Base-by-base conservation (phyloP, 495 filamentous ascomycete genomes). In the Penicillium ucsense region DNA sequence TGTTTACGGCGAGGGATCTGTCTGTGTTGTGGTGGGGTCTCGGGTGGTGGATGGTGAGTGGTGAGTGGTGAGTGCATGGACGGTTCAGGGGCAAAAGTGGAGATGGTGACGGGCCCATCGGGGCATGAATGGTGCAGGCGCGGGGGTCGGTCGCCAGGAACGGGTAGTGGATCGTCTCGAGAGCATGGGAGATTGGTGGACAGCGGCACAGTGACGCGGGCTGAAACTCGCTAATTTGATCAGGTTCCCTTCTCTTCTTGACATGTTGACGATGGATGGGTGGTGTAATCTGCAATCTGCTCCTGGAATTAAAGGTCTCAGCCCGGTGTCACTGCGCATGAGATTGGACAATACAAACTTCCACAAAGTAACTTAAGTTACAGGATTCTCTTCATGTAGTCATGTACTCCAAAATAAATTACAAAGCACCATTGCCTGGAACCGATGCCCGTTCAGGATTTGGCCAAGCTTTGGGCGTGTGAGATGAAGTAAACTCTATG, bases 51-150 rank as follows among this genome's bases (percentile, higher is more conserved):
- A 2, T 20, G 20, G 20, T 20, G 20, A 20, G 20, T 20, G 20
- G 20, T 20, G 20, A 20, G 20, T 20, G 20, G 20, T 48, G 35
- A 54, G 54, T 45, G 32, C 46, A 45, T 53, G 59, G 59, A 50
- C 45, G 54, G 46, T 51, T 62, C 59, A 62, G 59, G 59, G 59
- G 59, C 60, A 62, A 20, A 57, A 57, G 54, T 60, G 59, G 59
- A 48, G 37, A 27, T 9, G 0, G 28, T 27, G 30, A 10, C 52
- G 50, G 38, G 48, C 52, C 52, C 50, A 31, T 42, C 8, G 38
- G 35, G 3, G 5, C 27, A 35, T 51, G 33, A 52, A 31, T 54
- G 48, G 53, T 34, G 9, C 28, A 34, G 4, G 39, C 34, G 6
- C 41, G 41, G n/a, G 41, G 38, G 27, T 10, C 30, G 30, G 31